Conservation (phyloP, 129 eudicot species). For the Saposhnikovia divaricata region DNA sequence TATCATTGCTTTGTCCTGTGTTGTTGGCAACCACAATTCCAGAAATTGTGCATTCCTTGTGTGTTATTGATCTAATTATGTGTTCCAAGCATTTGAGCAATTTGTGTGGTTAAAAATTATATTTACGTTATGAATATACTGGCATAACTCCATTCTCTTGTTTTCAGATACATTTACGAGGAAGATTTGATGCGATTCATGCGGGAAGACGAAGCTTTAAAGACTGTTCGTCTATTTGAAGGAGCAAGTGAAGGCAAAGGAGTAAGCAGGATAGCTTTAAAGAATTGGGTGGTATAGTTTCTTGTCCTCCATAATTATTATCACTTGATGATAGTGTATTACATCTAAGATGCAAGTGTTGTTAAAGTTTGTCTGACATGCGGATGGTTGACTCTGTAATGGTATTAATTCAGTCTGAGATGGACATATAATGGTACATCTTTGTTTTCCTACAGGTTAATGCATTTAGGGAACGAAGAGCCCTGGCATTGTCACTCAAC, state of each 20-base stretch:
- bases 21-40: neutral
- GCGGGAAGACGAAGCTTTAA: slow-evolving; percentile 49
- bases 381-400: neutral
- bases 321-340: neutral
- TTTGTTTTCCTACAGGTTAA: slow-evolving; percentile 24
- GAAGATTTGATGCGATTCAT: slow-evolving; percentile 51
- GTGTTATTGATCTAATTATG: neutral
- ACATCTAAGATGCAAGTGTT: neutral
- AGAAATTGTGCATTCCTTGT: neutral
- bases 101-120: no score
- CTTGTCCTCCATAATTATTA: neutral
- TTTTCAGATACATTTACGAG: slow-evolving; percentile 29
- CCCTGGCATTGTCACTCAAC: slow-evolving; percentile 40
- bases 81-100: neutral
- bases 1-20: neutral
- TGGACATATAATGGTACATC: no score
- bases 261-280: slow-evolving; percentile 36
- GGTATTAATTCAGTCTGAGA: no score
- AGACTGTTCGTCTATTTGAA: slow-evolving; percentile 42
- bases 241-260: slow-evolving; percentile 34
- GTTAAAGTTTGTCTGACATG: neutral
- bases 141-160: neutral
- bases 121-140: no score
- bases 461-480: slow-evolving; percentile 37
- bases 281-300: slow-evolving; percentile 47